Evolutionary conservation across 2,329 filamentous ascomycete species (phyloP).

Genomic region (Alternaria sp.): DNA sequence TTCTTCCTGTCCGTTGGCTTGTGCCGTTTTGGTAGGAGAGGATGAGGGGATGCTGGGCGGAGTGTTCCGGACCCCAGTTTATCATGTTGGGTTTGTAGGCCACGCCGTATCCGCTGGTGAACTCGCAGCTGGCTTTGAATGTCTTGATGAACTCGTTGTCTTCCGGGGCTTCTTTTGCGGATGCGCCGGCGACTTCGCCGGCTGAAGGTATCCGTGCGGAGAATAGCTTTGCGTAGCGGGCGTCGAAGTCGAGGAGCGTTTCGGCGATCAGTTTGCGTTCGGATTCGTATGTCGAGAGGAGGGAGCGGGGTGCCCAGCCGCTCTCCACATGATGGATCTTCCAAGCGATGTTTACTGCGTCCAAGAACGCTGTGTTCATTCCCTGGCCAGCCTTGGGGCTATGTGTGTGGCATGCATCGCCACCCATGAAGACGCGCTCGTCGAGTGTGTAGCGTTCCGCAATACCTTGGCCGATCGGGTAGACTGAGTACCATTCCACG

Average conservation of each 20-base stretch:
- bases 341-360: slow-evolving; percentile 89
- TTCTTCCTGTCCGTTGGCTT: slow-evolving; percentile 74
- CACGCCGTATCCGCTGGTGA: slow-evolving; percentile 91
- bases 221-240: slow-evolving; percentile 88
- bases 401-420: slow-evolving; percentile 70
- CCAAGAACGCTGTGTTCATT: slow-evolving; percentile 66
- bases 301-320: slow-evolving; percentile 75
- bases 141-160: slow-evolving; percentile 86
- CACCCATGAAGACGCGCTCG: slow-evolving; percentile 70
- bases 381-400: slow-evolving; percentile 69
- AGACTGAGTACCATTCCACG: slow-evolving; percentile 70
- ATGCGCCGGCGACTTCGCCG: slow-evolving; percentile 72
- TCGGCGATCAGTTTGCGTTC: slow-evolving; percentile 87
- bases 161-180: slow-evolving; percentile 33
- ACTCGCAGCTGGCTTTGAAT: slow-evolving; percentile 90
- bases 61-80: slow-evolving; percentile 80
- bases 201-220: slow-evolving; percentile 77
- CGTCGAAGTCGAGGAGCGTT: slow-evolving; percentile 83
- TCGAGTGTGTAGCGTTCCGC: slow-evolving; percentile 69
- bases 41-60: slow-evolving; percentile 73
- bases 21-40: slow-evolving; percentile 61
- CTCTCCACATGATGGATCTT: slow-evolving; percentile 91
- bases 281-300: slow-evolving; percentile 83
- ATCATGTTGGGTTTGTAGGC: slow-evolving; percentile 81
- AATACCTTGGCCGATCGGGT: slow-evolving; percentile 70